A percentile compares a stretch with the other conserved stretches of the same genome.
Evolutionary conservation across 1,284 basidiomycete species (phyloP).

Genomic region (Microbotryum saponariae): DNA sequence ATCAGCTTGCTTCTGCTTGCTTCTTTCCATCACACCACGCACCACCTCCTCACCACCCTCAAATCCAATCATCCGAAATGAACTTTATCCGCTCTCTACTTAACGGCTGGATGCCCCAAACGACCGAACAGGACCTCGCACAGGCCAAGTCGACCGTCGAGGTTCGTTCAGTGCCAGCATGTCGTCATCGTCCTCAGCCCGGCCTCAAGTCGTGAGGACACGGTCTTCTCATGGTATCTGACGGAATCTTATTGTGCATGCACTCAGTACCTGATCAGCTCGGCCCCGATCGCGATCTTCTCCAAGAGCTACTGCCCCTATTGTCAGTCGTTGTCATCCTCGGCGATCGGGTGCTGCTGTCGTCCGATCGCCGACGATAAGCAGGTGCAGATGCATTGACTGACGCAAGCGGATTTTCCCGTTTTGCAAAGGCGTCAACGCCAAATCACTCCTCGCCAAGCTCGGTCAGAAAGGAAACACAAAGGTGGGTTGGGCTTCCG

Average conservation of each 20-base stretch:
- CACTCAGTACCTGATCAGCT: slow-evolving; percentile 5
- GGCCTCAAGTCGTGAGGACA: neutral
- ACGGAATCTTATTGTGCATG: neutral
- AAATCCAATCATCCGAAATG: neutral
- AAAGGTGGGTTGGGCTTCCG: slow-evolving; percentile 3
- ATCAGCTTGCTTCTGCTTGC: no score
- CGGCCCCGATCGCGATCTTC: slow-evolving; percentile 15
- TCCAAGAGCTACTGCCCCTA: slow-evolving; percentile 28
- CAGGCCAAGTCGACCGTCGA: slow-evolving; percentile 21
- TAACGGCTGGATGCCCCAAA: slow-evolving; percentile 3
- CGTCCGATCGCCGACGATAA: no score
- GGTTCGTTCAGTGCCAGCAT: neutral
- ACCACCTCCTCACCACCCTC: no score
- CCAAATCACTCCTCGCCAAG: slow-evolving; percentile 9
- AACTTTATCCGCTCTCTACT: slow-evolving; percentile 14
- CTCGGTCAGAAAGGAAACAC: slow-evolving; percentile 8
- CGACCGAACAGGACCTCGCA: slow-evolving; percentile 2
- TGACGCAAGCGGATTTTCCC: neutral
- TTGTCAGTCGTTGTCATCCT: slow-evolving; percentile 3
- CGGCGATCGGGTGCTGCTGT: no score
- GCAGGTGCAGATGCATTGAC: no score
- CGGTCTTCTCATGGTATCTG: neutral
- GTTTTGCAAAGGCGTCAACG: neutral
- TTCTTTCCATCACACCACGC: no score
- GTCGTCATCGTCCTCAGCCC: neutral